Conservation (phyloP, 148 eudicot genomes). For the Rhododendron ovatum region DNA sequence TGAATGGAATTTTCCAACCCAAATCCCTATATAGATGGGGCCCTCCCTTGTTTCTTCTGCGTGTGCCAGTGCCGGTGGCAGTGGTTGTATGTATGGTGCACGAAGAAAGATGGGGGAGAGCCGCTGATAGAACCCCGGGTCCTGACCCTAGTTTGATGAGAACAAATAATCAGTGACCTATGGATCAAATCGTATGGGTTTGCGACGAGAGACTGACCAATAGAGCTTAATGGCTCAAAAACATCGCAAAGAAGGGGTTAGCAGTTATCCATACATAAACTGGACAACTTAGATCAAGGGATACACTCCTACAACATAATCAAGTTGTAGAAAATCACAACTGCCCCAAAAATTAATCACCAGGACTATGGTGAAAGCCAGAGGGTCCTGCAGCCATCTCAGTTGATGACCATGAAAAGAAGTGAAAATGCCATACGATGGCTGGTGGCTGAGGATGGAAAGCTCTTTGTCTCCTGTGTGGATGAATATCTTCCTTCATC, state of each 20-base stretch:
- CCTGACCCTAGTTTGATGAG: not conserved
- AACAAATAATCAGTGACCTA: not conserved
- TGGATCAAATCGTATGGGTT: not conserved
- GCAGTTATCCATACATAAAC: not conserved
- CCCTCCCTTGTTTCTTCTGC: not conserved
- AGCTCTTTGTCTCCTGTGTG: no score
- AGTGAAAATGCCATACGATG: no score
- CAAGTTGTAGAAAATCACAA: constrained; percentile 2
- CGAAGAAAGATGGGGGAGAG: not conserved
- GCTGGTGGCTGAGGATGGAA: no score
- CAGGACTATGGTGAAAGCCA: not conserved
- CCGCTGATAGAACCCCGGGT: not conserved
- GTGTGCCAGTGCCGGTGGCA: not conserved
- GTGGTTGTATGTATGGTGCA: not conserved
- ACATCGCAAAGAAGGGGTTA: not conserved
- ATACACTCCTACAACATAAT: constrained; percentile 1
- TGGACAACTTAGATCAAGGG: constrained; percentile 4
- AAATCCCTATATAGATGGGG: not conserved
- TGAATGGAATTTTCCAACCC: not conserved
- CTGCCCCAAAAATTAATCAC: not conserved
- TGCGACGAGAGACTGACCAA: not conserved
- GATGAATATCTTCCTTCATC: no score
- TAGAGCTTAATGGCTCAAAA: not conserved
- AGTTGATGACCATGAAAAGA: no score
- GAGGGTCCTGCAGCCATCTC: not conserved